phyloP scores from a whole-genome alignment of 257 asterid species.

The Primulina huaijiensis region DNA sequence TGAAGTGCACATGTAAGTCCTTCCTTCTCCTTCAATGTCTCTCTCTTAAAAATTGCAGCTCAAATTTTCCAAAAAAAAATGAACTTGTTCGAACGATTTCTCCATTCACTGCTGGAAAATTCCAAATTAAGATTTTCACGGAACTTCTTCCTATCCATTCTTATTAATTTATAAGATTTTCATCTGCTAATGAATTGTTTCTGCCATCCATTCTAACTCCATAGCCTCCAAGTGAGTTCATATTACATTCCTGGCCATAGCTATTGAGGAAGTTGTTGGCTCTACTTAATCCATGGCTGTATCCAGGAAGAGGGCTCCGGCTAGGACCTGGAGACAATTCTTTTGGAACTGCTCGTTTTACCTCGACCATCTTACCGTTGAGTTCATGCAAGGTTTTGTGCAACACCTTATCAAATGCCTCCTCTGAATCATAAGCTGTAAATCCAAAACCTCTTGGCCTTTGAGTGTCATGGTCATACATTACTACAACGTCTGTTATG shows the following conservation, averaged over 20 bases:
- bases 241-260: slow-evolving; percentile 39
- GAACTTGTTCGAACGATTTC: too few species aligned
- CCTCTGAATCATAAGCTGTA: slow-evolving; percentile 50
- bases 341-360: slow-evolving; percentile 30
- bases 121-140: too few species aligned
- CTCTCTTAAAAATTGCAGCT: too few species aligned
- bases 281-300: slow-evolving; percentile 25
- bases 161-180: too few species aligned
- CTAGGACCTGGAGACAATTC: slow-evolving; percentile 28
- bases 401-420: slow-evolving; percentile 49
- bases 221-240: slow-evolving; percentile 34
- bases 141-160: too few species aligned
- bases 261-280: slow-evolving; percentile 34
- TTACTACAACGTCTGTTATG: slow-evolving; percentile 29
- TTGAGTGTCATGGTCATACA: slow-evolving; percentile 30
- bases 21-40: too few species aligned
- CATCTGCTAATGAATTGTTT: slow-evolving; percentile 14
- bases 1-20: too few species aligned
- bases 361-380: slow-evolving; percentile 54
- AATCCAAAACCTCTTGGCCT: slow-evolving; percentile 62
- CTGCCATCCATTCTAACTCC: slow-evolving; percentile 24
- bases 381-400: slow-evolving; percentile 54
- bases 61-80: too few species aligned
- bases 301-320: slow-evolving; percentile 28
- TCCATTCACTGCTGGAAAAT: too few species aligned